Conservation (phyloP, 2,329 filamentous ascomycete species). For the Phoma herbarum region DNA sequence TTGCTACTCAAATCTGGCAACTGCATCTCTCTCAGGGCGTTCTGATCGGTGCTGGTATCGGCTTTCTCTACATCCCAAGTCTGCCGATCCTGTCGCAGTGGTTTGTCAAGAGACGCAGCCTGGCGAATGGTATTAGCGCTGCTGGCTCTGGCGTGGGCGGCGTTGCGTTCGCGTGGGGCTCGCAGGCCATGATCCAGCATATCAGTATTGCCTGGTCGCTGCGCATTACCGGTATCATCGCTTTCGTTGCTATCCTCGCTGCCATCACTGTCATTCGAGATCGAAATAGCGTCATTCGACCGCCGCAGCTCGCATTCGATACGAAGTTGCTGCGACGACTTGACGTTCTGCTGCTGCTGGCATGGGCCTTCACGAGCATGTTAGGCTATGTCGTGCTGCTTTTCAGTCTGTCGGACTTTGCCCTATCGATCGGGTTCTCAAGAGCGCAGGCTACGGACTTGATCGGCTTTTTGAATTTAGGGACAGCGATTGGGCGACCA, state of each 20-base stretch:
- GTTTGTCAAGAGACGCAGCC: constrained; percentile 49
- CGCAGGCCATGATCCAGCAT: constrained; percentile 46
- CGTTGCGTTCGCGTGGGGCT: constrained; percentile 36
- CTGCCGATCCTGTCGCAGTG: constrained; percentile 51
- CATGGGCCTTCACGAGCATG: constrained; percentile 55
- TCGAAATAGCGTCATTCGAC: constrained; percentile 44
- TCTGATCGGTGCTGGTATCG: constrained; percentile 51
- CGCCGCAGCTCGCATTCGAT: constrained; percentile 45
- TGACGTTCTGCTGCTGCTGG: constrained; percentile 46
- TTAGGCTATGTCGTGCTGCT: constrained; percentile 59
- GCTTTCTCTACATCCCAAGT: constrained; percentile 49
- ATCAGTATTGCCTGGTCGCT: constrained; percentile 54
- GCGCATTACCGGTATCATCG: constrained; percentile 48
- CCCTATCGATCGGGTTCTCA: constrained; percentile 53
- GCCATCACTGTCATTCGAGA: constrained; percentile 42
- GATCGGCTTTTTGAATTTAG: constrained; percentile 57
- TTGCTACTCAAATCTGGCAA: constrained; percentile 49
- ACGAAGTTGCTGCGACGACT: constrained; percentile 25
- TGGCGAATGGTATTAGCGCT: constrained; percentile 52
- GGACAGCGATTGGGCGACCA: constrained; percentile 57
- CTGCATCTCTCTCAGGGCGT: constrained; percentile 53
- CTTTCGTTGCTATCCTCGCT: constrained; percentile 33
- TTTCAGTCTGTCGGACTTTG: constrained; percentile 58
- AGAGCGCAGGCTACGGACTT: constrained; percentile 50
- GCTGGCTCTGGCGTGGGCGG: constrained; percentile 54